Percentiles rank a stretch among this genome's conserved stretches.
Conservation (phyloP, 2,329 filamentous ascomycete genomes). For the Claviceps africana region DNA sequence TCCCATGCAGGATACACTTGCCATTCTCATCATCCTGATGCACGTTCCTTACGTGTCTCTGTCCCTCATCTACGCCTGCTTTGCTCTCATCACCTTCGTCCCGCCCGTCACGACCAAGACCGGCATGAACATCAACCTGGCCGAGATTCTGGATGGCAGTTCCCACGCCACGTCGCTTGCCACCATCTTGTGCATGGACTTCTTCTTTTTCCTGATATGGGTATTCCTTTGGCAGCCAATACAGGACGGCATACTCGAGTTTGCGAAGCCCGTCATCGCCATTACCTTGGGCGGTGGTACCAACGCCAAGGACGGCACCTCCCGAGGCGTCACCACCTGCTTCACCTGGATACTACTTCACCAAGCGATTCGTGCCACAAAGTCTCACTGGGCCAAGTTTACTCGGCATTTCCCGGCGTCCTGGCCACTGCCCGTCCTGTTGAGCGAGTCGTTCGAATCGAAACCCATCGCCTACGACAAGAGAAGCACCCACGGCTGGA, state of each 20-base stretch:
- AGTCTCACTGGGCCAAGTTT: slow-evolving; percentile 32
- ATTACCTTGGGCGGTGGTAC: slow-evolving; percentile 77
- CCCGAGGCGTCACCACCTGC: slow-evolving; percentile 58
- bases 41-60: slow-evolving; percentile 80
- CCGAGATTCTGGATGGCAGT: slow-evolving; percentile 81
- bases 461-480: slow-evolving; percentile 34
- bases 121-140: slow-evolving; percentile 67
- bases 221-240: slow-evolving; percentile 76
- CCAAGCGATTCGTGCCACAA: slow-evolving; percentile 36
- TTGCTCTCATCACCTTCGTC: slow-evolving; percentile 85
- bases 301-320: slow-evolving; percentile 51
- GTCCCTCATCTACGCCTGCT: slow-evolving; percentile 80
- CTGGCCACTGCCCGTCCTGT: slow-evolving; percentile 29
- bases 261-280: slow-evolving; percentile 86
- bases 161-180: slow-evolving; percentile 74
- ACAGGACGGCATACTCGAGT: slow-evolving; percentile 76
- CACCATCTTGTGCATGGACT: slow-evolving; percentile 72
- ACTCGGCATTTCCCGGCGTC: slow-evolving; percentile 32
- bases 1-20: slow-evolving; percentile 86
- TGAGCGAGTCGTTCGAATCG: slow-evolving; percentile 33
- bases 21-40: slow-evolving; percentile 89
- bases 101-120: slow-evolving; percentile 67
- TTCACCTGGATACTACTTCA: slow-evolving; percentile 50
- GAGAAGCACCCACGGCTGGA: slow-evolving; percentile 48
- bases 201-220: slow-evolving; percentile 72